These are phyloP conservation scores for Prunus davidiana DNA, from an alignment of 306 rosid species.

Conservation along the genomic window DNA sequence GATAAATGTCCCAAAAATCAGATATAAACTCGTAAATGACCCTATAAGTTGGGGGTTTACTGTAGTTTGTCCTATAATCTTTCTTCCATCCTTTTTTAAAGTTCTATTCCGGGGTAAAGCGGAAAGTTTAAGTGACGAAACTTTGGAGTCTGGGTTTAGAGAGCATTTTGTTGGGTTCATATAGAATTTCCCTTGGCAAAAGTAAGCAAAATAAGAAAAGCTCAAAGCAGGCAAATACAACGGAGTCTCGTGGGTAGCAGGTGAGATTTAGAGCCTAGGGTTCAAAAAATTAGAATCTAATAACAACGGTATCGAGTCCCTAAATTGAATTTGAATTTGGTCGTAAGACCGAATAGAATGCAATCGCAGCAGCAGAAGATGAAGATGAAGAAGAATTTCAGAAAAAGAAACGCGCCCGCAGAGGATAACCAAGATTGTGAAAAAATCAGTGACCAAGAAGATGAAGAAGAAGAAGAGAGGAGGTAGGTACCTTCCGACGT, in stretches of 20 bases:
- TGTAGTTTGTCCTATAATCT: no score
- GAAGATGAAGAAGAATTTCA: conserved; percentile 59
- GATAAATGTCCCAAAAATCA: no score
- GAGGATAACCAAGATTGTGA: conserved; percentile 16
- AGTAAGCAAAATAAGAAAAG: neutral
- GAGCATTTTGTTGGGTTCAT: neutral
- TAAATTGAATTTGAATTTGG: neutral
- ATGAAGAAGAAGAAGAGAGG: conserved; percentile 66
- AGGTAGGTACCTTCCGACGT: conserved; percentile 33
- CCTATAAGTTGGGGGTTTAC: no score
- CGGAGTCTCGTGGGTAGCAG: neutral
- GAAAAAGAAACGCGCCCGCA: conserved; percentile 49
- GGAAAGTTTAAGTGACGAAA: no score
- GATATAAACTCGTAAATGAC: no score
- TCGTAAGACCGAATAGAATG: neutral
- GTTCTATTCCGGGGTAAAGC: no score
- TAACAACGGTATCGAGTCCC: neutral
- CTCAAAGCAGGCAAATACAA: no score
- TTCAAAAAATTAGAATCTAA: neutral
- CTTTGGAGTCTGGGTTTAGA: no score
- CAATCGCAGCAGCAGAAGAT: conserved; percentile 34
- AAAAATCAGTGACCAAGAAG: conserved; percentile 24
- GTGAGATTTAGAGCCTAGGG: neutral
- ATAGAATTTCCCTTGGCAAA: neutral
- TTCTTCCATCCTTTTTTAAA: no score